Evolutionary conservation across 1,139 yeast species (phyloP).

Genomic region (Zygoascus sp.): DNA sequence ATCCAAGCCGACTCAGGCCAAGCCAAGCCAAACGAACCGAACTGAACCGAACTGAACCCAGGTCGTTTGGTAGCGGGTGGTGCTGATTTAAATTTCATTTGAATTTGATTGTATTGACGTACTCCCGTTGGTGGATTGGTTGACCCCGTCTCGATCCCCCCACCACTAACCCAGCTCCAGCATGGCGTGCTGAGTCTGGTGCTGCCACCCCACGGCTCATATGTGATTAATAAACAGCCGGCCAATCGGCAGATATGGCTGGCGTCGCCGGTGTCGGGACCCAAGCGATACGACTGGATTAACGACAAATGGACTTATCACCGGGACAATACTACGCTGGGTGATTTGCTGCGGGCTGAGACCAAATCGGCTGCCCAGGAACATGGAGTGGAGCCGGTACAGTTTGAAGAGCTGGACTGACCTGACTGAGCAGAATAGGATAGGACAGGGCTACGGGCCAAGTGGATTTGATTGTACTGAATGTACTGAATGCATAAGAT

Average conservation of each 20-base stretch:
- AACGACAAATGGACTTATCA: constrained; percentile 38
- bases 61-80: too few species aligned
- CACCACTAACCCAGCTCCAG: constrained; percentile 16
- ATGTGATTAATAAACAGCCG: constrained; percentile 89
- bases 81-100: too few species aligned
- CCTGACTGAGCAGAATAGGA: too few species aligned
- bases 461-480: too few species aligned
- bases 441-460: too few species aligned
- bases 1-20: too few species aligned
- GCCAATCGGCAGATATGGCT: constrained; percentile 93
- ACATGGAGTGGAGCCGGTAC: constrained; percentile 15
- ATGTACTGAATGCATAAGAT: too few species aligned
- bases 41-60: too few species aligned
- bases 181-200: constrained; percentile 78
- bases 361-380: constrained; percentile 27
- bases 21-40: too few species aligned
- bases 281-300: constrained; percentile 52
- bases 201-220: constrained; percentile 66
- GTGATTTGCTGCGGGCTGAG: constrained; percentile 36
- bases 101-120: not conserved
- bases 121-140: not conserved
- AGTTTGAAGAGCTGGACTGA: constrained; percentile 7
- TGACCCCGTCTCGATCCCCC: too few species aligned
- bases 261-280: constrained; percentile 89
- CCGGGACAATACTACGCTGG: constrained; percentile 38